These are phyloP conservation scores for Flaveria robusta DNA, from an alignment of 129 eudicot genomes.

Conservation along the genomic window DNA sequence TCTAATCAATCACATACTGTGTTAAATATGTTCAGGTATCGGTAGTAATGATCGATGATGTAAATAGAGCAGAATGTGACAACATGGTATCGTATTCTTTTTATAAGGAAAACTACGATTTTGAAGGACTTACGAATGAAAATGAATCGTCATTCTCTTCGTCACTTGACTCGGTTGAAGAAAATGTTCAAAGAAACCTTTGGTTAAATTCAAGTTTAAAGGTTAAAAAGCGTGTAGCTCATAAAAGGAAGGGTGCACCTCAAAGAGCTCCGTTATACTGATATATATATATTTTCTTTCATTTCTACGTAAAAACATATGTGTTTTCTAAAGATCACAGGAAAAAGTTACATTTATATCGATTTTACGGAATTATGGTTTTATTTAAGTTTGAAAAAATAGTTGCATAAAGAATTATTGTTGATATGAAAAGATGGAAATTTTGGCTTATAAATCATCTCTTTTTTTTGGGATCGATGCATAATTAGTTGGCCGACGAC, in stretches of 20 bases:
- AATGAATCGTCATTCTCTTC: conserved; percentile 38
- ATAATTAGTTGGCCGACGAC: conserved; percentile 22
- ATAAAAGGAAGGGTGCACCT: conserved; percentile 68
- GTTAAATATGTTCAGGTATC: conserved; percentile 38
- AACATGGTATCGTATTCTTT: conserved; percentile 25
- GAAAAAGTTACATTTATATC: not conserved
- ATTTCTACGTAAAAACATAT: not conserved
- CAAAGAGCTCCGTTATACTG: conserved; percentile 53
- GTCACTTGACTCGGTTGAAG: conserved; percentile 47
- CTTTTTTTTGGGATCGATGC: conserved; percentile 25
- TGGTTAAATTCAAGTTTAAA: conserved; percentile 45
- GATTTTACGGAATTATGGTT: not conserved
- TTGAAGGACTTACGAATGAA: conserved; percentile 18
- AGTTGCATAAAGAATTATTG: conserved; percentile 16
- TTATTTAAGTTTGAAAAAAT: not conserved
- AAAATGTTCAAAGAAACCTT: conserved; percentile 26
- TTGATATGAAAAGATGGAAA: conserved; percentile 6
- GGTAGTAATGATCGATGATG: not conserved
- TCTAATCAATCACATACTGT: too few species aligned
- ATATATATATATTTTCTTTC: conserved; percentile 18
- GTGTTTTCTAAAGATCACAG: not conserved
- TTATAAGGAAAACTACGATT: conserved; percentile 28
- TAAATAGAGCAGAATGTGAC: conserved; percentile 26
- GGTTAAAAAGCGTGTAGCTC: conserved; percentile 39
- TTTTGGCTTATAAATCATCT: not conserved